A percentile compares a stretch with the other conserved stretches of the same genome.
phyloP scores from a whole-genome alignment of 2,329 filamentous ascomycete species.

The Penicillium palitans region DNA sequence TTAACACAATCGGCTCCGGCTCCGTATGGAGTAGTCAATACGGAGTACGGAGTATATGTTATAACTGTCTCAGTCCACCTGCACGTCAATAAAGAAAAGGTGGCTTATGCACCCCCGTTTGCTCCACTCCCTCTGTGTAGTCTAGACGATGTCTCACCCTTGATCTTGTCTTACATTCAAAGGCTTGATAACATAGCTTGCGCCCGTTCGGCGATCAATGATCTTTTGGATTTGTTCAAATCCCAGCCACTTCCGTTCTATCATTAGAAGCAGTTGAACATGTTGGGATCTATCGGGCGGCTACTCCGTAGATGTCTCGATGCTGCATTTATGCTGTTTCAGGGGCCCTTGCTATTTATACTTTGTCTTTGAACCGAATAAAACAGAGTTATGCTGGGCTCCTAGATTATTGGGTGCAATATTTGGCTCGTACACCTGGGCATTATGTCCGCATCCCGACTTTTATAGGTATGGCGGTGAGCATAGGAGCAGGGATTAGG shows the following conservation, averaged over 20 bases:
- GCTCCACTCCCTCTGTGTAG: neutral
- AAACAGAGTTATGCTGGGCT: neutral
- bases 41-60: too few relatives aligned
- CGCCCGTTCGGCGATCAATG: neutral
- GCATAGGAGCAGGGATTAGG: neutral
- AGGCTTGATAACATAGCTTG: neutral
- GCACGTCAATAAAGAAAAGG: conserved; percentile 6
- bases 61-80: neutral
- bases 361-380: neutral
- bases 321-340: neutral
- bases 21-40: neutral
- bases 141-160: conserved; percentile 5
- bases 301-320: neutral
- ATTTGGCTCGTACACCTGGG: neutral
- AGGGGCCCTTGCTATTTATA: neutral
- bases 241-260: neutral
- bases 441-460: too few relatives aligned
- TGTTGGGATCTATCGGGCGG: neutral
- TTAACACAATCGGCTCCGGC: neutral
- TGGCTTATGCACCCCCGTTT: conserved; percentile 8
- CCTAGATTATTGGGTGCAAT: neutral
- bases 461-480: neutral
- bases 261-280: neutral
- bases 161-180: conserved; percentile 3
- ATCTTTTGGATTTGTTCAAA: neutral